phyloP scores from a whole-genome alignment of 768 basidiomycete genomes.

The Boletus bicolor region DNA sequence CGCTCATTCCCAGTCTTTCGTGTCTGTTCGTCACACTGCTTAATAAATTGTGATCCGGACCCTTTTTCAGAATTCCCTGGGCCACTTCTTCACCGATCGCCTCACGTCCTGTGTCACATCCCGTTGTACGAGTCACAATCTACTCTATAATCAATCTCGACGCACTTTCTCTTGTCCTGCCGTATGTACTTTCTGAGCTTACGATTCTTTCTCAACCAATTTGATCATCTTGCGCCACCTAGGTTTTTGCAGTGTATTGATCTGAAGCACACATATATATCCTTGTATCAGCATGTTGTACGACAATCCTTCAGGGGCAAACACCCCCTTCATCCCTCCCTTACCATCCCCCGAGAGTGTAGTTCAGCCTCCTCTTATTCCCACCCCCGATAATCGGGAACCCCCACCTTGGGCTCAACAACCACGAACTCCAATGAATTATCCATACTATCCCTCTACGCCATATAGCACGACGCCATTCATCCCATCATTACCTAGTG shows the following conservation, averaged over 20 bases:
- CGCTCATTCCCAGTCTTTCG: neutral
- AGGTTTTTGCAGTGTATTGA: slow-evolving; percentile 24
- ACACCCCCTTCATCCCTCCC: slow-evolving; percentile 41
- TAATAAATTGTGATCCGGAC: slow-evolving; percentile 1
- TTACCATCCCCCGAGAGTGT: slow-evolving; percentile 33
- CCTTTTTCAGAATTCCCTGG: slow-evolving; percentile 5
- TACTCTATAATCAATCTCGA: slow-evolving; percentile 8
- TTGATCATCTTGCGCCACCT: slow-evolving; percentile 8
- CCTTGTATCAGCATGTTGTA: slow-evolving; percentile 25
- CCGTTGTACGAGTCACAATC: slow-evolving; percentile 14
- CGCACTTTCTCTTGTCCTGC: neutral
- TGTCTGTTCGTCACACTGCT: neutral
- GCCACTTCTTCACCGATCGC: neutral
- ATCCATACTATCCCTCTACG: slow-evolving; percentile 38
- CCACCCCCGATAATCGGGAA: slow-evolving; percentile 26
- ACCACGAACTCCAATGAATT: slow-evolving; percentile 33
- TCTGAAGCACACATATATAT: slow-evolving; percentile 24
- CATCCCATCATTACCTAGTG: slow-evolving; percentile 34
- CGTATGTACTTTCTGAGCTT: slow-evolving; percentile 13
- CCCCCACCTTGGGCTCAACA: slow-evolving; percentile 35
- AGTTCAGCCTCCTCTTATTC: slow-evolving; percentile 37
- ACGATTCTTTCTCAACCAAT: slow-evolving; percentile 4
- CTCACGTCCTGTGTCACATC: slow-evolving; percentile 3
- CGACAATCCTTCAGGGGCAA: slow-evolving; percentile 29
- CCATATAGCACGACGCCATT: slow-evolving; percentile 39